A percentile compares a stretch with the other conserved stretches of the same genome.
phyloP scores from a whole-genome alignment of 129 eudicot species.

The Chrysanthemum seticuspe region DNA sequence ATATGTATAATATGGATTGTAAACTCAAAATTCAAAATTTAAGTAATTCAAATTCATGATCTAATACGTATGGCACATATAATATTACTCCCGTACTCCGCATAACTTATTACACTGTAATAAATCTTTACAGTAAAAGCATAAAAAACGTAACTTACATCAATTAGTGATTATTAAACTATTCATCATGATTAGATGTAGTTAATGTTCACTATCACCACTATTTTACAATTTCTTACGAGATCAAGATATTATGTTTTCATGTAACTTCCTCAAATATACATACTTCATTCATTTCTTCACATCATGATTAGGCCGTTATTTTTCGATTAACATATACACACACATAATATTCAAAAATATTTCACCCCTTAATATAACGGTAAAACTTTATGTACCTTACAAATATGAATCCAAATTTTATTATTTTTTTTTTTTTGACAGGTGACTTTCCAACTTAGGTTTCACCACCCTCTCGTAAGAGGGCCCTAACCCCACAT shows the following conservation, averaged over 20 bases:
- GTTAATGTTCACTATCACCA: constrained; percentile 21
- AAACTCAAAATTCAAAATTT: too few relatives aligned
- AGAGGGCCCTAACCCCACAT: too few relatives aligned
- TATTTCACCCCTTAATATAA: not conserved
- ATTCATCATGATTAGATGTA: constrained; percentile 23
- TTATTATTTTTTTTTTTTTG: too few relatives aligned
- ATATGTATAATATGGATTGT: too few relatives aligned
- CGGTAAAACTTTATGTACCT: not conserved
- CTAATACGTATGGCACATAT: too few relatives aligned
- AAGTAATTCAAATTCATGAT: too few relatives aligned
- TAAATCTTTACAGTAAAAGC: not conserved
- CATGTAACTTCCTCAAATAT: constrained; percentile 19
- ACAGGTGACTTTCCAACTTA: too few relatives aligned
- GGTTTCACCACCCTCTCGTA: too few relatives aligned
- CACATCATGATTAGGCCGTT: constrained; percentile 22
- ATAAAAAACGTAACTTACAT: constrained; percentile 31
- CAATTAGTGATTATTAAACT: constrained; percentile 4
- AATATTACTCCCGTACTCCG: too few relatives aligned
- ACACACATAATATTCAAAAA: constrained; percentile 2
- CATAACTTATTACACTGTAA: too few relatives aligned
- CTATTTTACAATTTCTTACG: constrained; percentile 6
- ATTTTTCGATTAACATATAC: not conserved
- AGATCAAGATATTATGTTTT: not conserved
- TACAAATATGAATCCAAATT: not conserved
- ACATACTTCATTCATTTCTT: constrained; percentile 11